A percentile compares a stretch with the other conserved stretches of the same genome.
Conservation (phyloP, 2,329 filamentous ascomycete genomes). For the Aspergillus proliferans region DNA sequence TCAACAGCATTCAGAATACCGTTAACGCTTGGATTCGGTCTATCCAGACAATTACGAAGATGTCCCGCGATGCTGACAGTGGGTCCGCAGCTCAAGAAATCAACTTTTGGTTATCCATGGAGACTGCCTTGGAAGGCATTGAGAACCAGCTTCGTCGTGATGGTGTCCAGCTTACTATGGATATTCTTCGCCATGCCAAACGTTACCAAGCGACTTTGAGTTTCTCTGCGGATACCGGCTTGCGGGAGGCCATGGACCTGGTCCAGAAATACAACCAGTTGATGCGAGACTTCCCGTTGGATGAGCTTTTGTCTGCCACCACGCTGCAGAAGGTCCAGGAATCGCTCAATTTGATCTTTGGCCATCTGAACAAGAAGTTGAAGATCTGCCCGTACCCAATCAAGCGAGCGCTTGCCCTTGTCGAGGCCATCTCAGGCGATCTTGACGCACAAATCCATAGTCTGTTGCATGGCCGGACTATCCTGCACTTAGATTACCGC, state of each 20-base stretch:
- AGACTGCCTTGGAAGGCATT: constrained; percentile 84
- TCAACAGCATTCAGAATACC: constrained; percentile 86
- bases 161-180: constrained; percentile 82
- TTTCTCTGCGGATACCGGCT: constrained; percentile 88
- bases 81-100: constrained; percentile 92
- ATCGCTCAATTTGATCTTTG: constrained; percentile 82
- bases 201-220: constrained; percentile 96
- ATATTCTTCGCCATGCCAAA: constrained; percentile 94
- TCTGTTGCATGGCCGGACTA: constrained; percentile 73
- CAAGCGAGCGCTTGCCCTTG: constrained; percentile 81
- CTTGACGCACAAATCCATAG: constrained; percentile 80
- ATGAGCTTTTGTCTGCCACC: constrained; percentile 88
- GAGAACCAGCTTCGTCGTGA: constrained; percentile 82
- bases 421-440: constrained; percentile 92
- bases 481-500: constrained; percentile 86
- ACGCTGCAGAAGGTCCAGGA: constrained; percentile 84
- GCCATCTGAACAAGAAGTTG: constrained; percentile 94
- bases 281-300: constrained; percentile 95
- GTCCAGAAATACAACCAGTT: constrained; percentile 98
- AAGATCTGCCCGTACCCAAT: constrained; percentile 95
- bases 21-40: constrained; percentile 99
- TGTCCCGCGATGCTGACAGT: constrained; percentile 73
- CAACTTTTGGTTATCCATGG: constrained; percentile 98
- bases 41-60: constrained; percentile 92
- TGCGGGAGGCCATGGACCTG: constrained; percentile 92